Base-by-base conservation (phyloP, 106 monocot species). In the Xerophyta viscosa region DNA sequence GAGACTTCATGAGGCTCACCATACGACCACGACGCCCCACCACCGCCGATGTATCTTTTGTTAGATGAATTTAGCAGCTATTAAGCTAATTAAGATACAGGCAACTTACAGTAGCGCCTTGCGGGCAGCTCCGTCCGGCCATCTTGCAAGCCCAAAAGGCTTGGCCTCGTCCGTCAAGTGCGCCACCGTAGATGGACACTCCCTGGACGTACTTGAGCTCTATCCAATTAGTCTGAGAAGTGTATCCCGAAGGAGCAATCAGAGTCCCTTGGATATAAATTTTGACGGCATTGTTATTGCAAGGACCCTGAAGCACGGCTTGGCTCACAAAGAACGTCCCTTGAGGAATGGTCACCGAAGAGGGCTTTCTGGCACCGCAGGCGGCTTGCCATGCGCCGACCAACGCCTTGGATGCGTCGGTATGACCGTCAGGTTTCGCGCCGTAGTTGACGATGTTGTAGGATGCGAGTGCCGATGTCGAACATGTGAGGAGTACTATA, bases 251-350 rank as follows among this genome's bases (percentile, higher is more conserved):
- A 21, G 75, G 60, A 7, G 67, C 75, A 9, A 71, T 36, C 1
- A 76, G 6, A 22, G 63, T 76, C 14, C 81, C 81, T 3, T 63
- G 1, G 10, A 81, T 61, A 15, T 22, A 2, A 12, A 72, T 10
- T 29, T 33, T 52, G 13, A 71, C 8, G 11, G 22, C 8, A 3
- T 9, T 29, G 31, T 37, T 71, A 19, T 71, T 71, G 56, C 81
- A 81, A 0, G 81, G 81, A 6, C 81, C 81, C 0, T 15, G 12
- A 54, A 81, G 55, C 13, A 60, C 14, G 1, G 66, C 63, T 20
- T 50, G 64, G 59, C 71, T 56, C 0, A 81, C 46, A 3, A 66
- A 26, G 50, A 81, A 81, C 41, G 14, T 37, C 10, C 82, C 82
- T 1, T 37, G 6, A 0, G 82, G 76, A 0, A 82, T 65, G 25